These are phyloP conservation scores for Beauveria asiatica DNA, from an alignment of 2,329 filamentous ascomycete genomes.

Conservation along the genomic window DNA sequence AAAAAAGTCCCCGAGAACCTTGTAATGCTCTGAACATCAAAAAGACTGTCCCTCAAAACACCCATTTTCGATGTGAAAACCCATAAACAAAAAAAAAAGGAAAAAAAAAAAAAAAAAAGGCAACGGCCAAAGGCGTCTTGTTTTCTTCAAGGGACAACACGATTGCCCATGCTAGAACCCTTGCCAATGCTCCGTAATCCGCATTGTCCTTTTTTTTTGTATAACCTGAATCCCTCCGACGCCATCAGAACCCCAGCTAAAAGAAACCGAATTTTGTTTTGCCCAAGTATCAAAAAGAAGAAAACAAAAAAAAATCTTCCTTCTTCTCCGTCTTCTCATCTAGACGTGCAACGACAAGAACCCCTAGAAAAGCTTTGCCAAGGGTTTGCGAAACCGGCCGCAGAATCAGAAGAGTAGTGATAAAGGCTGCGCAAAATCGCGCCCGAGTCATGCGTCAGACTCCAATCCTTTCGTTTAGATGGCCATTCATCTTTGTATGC, in stretches of 20 bases:
- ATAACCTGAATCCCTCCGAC: not conserved
- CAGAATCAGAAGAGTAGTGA: not conserved
- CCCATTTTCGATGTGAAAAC: not conserved
- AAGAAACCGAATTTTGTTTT: not conserved
- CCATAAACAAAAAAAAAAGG: not conserved
- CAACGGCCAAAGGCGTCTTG: not conserved
- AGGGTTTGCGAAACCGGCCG: not conserved
- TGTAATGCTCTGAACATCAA: not conserved
- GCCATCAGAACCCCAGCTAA: not conserved
- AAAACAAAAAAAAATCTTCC: not conserved
- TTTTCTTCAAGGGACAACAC: not conserved
- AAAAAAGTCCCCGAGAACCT: not conserved
- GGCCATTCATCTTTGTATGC: not conserved
- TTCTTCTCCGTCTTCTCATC: not conserved
- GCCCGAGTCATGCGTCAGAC: not conserved
- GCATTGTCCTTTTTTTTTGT: slow-evolving; percentile 7
- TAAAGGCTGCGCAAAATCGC: not conserved
- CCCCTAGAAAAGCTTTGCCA: not conserved
- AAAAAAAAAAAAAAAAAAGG: not conserved
- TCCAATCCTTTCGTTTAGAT: not conserved
- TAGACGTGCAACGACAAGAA: not conserved
- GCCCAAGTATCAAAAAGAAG: not conserved
- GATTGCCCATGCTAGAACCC: slow-evolving; percentile 2
- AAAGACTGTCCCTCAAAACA: slow-evolving; percentile 2
- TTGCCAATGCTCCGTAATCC: not conserved